These are phyloP conservation scores for Thermochaetoides thermophila DNA, from an alignment of 495 filamentous ascomycete genomes.

Conservation along the genomic window DNA sequence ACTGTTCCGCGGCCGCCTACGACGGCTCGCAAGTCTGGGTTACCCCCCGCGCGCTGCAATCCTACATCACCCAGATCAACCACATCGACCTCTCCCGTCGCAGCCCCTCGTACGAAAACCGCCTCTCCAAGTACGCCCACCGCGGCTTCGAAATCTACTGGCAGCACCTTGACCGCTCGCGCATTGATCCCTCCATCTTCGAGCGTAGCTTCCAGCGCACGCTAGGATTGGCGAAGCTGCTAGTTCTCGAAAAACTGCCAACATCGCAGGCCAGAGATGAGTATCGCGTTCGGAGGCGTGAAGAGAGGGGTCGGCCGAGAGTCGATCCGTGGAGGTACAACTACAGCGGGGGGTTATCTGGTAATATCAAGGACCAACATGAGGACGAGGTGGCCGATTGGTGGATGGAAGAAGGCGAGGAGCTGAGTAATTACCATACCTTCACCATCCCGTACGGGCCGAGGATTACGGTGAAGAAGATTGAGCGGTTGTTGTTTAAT, in stretches of 20 bases:
- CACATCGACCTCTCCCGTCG: slow-evolving; percentile 62
- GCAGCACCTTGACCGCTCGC: slow-evolving; percentile 51
- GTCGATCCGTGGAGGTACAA: no score
- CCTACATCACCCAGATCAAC: slow-evolving; percentile 68
- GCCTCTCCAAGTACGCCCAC: slow-evolving; percentile 75
- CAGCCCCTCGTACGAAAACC: slow-evolving; percentile 74
- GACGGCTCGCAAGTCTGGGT: slow-evolving; percentile 62
- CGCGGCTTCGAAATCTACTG: slow-evolving; percentile 73
- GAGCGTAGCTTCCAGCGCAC: slow-evolving; percentile 61
- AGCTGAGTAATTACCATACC: slow-evolving; percentile 62
- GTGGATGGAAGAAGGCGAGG: slow-evolving; percentile 55
- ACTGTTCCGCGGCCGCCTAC: slow-evolving; percentile 66
- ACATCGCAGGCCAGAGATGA: slow-evolving; percentile 45
- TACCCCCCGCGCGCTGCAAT: slow-evolving; percentile 52
- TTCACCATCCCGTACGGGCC: slow-evolving; percentile 65
- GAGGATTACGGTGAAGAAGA: slow-evolving; percentile 53
- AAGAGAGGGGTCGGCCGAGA: slow-evolving; percentile 56
- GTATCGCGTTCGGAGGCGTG: slow-evolving; percentile 49
- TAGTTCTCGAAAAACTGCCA: slow-evolving; percentile 68
- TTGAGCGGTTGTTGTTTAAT: slow-evolving; percentile 65
- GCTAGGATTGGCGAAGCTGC: slow-evolving; percentile 59
- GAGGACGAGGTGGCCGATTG: slow-evolving; percentile 73
- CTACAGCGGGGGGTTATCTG: no score
- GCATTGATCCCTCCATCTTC: slow-evolving; percentile 70
- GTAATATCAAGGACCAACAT: slow-evolving; percentile 55